A percentile compares a stretch with the other conserved stretches of the same genome.
Conservation (phyloP, 257 asterid genomes). For the Paraleonurus japonicus region DNA sequence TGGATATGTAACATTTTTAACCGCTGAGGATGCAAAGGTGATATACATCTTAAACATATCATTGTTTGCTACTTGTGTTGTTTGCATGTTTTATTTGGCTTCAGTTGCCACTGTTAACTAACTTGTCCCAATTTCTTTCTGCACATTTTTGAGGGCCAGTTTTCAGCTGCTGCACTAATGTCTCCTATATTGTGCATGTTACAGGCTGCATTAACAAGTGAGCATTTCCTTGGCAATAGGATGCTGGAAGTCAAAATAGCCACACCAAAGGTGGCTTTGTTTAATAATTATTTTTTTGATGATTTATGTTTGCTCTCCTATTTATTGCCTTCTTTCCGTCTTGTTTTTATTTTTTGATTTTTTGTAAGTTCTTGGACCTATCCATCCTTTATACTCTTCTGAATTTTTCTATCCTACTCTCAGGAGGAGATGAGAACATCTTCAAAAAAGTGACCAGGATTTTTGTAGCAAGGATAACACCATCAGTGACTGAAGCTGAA, state of each 20-base stretch:
- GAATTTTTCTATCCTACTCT: background rate
- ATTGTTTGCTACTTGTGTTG: constrained; percentile 4
- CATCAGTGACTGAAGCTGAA: constrained; percentile 80
- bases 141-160: background rate
- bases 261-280: constrained; percentile 78
- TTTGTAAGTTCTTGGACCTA: constrained; percentile 20
- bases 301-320: constrained; percentile 1
- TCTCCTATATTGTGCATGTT: constrained; percentile 20
- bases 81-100: background rate
- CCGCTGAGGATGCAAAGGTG: constrained; percentile 86
- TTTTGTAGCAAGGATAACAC: constrained; percentile 91
- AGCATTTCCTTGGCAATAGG: constrained; percentile 84
- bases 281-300: background rate
- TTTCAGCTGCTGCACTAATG: constrained; percentile 3
- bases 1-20: constrained; percentile 89
- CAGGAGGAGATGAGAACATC: constrained; percentile 98
- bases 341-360: constrained; percentile 17
- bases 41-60: constrained; percentile 18
- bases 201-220: constrained; percentile 78
- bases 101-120: constrained; percentile 14
- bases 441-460: constrained; percentile 88
- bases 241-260: constrained; percentile 96
- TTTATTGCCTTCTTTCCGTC: background rate
- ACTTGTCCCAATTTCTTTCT: background rate
- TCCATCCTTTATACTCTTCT: background rate